These are phyloP conservation scores for Eucalyptus tenuipes DNA, from an alignment of 345 rosid genomes.

Conservation along the genomic window DNA sequence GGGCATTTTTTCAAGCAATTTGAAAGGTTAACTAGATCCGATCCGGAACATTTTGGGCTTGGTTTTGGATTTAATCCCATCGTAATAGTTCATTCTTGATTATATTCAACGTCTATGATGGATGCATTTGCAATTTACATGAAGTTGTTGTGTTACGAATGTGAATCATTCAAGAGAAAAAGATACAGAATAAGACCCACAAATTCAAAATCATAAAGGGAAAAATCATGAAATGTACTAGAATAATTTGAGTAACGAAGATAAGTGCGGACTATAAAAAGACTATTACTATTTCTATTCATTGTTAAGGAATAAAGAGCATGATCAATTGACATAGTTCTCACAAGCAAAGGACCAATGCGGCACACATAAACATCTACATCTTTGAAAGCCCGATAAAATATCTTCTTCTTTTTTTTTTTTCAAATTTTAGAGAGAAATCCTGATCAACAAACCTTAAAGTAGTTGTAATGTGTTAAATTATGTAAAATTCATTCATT, in stretches of 20 bases:
- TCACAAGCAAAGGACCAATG: background rate
- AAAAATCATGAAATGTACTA: background rate
- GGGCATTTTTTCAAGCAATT: too few species aligned
- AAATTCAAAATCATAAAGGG: background rate
- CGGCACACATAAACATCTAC: background rate
- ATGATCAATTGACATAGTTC: background rate
- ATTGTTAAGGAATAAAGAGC: background rate
- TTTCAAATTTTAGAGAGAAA: background rate
- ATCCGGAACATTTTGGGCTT: too few species aligned
- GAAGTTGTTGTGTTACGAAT: background rate
- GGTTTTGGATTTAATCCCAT: background rate
- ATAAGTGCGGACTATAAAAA: background rate
- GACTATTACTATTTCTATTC: background rate
- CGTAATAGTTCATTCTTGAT: background rate
- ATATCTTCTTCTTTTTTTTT: rapidly evolving
- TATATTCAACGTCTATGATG: background rate
- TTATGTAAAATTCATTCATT: background rate
- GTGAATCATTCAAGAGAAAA: background rate
- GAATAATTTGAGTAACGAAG: background rate
- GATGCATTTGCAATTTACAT: background rate
- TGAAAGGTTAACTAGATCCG: too few species aligned
- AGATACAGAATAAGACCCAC: background rate
- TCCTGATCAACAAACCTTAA: background rate
- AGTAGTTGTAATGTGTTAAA: background rate
- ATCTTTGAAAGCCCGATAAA: background rate